Conservation (phyloP, 1,284 basidiomycete genomes). For the Sutorius eximius region DNA sequence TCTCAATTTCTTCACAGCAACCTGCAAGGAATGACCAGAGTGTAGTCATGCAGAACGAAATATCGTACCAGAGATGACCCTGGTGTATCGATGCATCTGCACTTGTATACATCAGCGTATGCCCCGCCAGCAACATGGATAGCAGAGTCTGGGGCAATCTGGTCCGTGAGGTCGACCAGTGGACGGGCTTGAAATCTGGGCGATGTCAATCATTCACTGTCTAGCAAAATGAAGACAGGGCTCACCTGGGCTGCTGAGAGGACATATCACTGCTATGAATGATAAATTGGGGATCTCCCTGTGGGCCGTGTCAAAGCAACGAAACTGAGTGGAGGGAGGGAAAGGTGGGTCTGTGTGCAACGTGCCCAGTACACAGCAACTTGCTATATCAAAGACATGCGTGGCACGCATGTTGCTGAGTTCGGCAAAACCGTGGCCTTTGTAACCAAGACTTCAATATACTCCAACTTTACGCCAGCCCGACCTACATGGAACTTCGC, state of each 20-base stretch:
- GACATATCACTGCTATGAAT: neutral
- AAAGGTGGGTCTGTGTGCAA: neutral
- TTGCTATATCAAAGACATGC: no score
- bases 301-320: no score
- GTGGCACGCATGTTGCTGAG: no score
- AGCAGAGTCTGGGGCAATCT: neutral
- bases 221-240: neutral
- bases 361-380: no score
- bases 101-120: neutral
- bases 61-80: neutral
- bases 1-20: slow-evolving; percentile 8
- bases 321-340: neutral
- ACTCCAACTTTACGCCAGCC: no score
- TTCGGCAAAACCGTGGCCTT: no score
- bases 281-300: neutral
- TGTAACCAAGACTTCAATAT: no score
- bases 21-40: neutral
- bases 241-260: neutral
- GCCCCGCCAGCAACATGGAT: neutral
- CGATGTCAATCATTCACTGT: neutral
- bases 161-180: neutral
- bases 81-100: neutral
- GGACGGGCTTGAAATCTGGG: neutral
- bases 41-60: neutral
- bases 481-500: no score